phyloP scores from a whole-genome alignment of 306 rosid genomes.

The Cyamopsis tetragonoloba region DNA sequence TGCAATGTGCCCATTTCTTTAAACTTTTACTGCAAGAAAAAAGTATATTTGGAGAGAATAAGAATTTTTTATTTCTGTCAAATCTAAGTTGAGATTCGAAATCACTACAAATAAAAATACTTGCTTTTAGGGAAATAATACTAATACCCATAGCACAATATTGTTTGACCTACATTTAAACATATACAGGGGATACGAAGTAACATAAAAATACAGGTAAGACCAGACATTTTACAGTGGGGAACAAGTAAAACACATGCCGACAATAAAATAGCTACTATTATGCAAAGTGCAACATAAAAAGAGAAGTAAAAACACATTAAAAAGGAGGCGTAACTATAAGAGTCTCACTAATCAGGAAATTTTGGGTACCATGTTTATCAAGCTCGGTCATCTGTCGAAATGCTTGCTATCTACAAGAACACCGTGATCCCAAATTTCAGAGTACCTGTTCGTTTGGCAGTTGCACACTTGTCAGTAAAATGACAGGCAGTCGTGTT shows the following conservation, averaged over 20 bases:
- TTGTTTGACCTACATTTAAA: too few relatives aligned
- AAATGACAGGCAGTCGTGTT: background rate
- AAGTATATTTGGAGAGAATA: too few relatives aligned
- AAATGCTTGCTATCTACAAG: slow-evolving; percentile 46
- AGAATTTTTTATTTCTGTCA: too few relatives aligned
- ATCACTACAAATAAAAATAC: too few relatives aligned
- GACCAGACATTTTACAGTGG: too few relatives aligned
- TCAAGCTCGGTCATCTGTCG: slow-evolving; percentile 33
- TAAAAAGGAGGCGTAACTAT: background rate
- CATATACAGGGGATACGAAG: too few relatives aligned
- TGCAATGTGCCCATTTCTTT: too few relatives aligned
- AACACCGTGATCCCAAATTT: slow-evolving; percentile 72
- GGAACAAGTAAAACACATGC: background rate
- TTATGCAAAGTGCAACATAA: slow-evolving; percentile 22
- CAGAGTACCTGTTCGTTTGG: slow-evolving; percentile 47
- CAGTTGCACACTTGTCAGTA: slow-evolving; percentile 7
- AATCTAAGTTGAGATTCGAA: too few relatives aligned
- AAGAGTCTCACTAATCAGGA: slow-evolving; percentile 4
- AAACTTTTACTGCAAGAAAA: too few relatives aligned
- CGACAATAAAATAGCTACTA: background rate
- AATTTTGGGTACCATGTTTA: slow-evolving; percentile 9
- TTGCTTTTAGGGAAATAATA: too few relatives aligned
- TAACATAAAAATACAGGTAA: too few relatives aligned
- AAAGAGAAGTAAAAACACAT: background rate
- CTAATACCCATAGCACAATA: too few relatives aligned